Percentiles rank a stretch among this genome's conserved stretches.
phyloP scores from a whole-genome alignment of 208 protist genomes.

The Trypanosoma platydactyli region DNA sequence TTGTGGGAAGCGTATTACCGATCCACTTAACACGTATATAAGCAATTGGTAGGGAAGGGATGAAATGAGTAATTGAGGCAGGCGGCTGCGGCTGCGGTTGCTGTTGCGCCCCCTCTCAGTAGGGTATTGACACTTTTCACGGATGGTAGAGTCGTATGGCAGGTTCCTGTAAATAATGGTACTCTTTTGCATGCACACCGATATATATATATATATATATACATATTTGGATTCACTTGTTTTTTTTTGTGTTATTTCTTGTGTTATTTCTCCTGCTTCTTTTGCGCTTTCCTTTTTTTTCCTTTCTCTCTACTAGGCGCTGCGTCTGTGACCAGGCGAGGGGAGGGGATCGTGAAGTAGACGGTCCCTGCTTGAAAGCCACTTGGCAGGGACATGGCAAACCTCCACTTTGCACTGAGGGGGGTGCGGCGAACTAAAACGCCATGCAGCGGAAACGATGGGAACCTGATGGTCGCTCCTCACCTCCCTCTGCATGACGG shows the following conservation, averaged over 20 bases:
- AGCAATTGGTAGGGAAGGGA: not conserved
- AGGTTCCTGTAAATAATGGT: no score
- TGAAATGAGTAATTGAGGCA: not conserved
- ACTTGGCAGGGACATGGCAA: not conserved
- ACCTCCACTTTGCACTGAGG: not conserved
- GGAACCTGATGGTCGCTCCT: conserved; percentile 2
- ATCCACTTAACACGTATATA: conserved; percentile 20
- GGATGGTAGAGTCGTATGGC: no score
- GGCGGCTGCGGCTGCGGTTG: not conserved
- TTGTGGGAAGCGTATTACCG: conserved; percentile 54
- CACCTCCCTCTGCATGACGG: conserved; percentile 41
- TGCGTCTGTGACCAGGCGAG: no score
- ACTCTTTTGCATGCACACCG: not conserved
- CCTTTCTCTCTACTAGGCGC: no score
- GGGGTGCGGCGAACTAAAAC: not conserved
- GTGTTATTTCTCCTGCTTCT: not conserved
- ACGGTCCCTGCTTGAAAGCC: no score
- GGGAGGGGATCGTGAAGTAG: not conserved
- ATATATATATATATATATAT: conserved; percentile 13
- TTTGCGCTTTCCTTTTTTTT: not conserved
- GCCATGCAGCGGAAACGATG: not conserved
- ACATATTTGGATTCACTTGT: not conserved
- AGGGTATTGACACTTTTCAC: no score
- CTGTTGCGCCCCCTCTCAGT: not conserved
- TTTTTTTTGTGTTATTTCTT: not conserved